Evolutionary conservation across 768 basidiomycete species (phyloP), one percentile per base, ranked within the genome.

Genomic region (Cystofilobasidium ferigula): DNA sequence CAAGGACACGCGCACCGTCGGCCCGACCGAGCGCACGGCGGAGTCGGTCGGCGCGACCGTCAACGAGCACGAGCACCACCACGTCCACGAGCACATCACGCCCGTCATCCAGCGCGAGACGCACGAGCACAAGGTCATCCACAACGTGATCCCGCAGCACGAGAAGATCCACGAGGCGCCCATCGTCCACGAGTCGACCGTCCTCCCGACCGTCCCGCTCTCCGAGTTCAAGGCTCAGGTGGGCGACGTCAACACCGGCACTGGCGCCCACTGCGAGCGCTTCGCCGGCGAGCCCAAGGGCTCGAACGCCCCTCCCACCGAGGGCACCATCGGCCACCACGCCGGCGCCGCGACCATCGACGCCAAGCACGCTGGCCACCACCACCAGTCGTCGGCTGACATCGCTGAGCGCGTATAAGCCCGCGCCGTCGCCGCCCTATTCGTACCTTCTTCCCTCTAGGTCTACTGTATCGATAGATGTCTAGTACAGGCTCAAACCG

Each of bases 51-150:
- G 72, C 47, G 56, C 58, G n/a, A 40, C 62, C 24, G 70, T 56
- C 54, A 72, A 73, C 71, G 71, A 76, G 70, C 76, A 77, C 69
- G 73, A 75, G 61, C 75, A 76, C 72, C 76, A 75, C 73, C 73
- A 74, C 71, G 36, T 62, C 36, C 72, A 72, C 69, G 71, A 74
- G 68, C 64, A 72, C 53, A 69, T 74, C 57, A 68, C 69, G 69
- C 78, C 78, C 28, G 74, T 76, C 66, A 77, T 78, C 63, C 76
- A 77, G 70, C 70, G 73, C 26, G 78, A 78, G 71, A 75, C 75
- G 36, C 70, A 76, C 70, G 73, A 74, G 56, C 75, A 75, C 62
- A 76, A 75, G 61, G 69, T 69, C 24, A 72, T 77, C 53, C 77
- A 77, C 76, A 76, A 75, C 70, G 73, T 72, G 70, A 68, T 74